These are phyloP conservation scores for Tetragonia tetragonoides DNA, from an alignment of 148 eudicot genomes.

Conservation along the genomic window DNA sequence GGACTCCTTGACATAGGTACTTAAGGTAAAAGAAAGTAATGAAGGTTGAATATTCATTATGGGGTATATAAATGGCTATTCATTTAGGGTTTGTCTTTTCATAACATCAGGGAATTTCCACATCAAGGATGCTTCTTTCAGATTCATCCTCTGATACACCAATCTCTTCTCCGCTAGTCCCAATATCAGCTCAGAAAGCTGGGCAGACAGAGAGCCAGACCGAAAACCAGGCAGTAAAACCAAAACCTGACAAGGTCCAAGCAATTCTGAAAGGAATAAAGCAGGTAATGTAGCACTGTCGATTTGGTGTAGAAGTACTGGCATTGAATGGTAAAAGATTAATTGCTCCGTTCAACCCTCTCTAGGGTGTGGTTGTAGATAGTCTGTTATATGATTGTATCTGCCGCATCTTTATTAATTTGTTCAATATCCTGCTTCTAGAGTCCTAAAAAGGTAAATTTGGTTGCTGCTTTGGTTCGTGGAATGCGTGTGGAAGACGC, in stretches of 20 bases:
- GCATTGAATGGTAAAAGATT: background rate
- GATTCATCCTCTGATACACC: conserved; percentile 61
- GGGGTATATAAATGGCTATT: background rate
- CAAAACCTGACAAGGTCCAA: conserved; percentile 74
- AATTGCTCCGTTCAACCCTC: background rate
- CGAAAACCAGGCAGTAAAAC: conserved; percentile 59
- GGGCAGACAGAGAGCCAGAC: conserved; percentile 47
- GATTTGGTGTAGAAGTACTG: background rate
- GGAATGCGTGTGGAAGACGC: conserved; percentile 99
- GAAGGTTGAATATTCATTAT: background rate
- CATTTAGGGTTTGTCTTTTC: conserved; percentile 12
- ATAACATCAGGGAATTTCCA: conserved; percentile 53
- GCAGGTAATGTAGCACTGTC: conserved; percentile 42
- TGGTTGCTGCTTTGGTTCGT: conserved; percentile 89
- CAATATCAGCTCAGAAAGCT: conserved; percentile 47
- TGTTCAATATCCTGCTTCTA: conserved; percentile 32
- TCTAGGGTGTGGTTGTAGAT: too few relatives aligned
- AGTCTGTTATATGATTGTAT: too few relatives aligned
- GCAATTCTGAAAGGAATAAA: conserved; percentile 79
- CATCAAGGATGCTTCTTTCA: conserved; percentile 60
- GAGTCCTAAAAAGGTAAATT: conserved; percentile 96
- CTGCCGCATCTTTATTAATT: background rate
- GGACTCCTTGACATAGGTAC: background rate
- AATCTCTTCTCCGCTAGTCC: conserved; percentile 73
- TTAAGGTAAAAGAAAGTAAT: background rate